These are phyloP conservation scores for Talaromyces sp. DNA, from an alignment of 2,329 filamentous ascomycete species.

Conservation along the genomic window DNA sequence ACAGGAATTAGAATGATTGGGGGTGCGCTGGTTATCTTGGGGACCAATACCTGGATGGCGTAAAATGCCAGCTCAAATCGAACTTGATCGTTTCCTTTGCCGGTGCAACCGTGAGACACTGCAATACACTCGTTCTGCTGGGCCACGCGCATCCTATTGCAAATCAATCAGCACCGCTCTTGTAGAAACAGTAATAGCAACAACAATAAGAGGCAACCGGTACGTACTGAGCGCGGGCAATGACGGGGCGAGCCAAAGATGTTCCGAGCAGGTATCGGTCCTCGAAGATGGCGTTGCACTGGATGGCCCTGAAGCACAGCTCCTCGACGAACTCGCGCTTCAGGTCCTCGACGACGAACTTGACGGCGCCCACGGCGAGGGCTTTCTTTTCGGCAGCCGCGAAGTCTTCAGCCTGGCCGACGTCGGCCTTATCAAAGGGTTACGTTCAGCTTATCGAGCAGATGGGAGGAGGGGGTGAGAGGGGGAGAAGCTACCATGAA, in stretches of 20 bases:
- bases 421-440: conserved; percentile 48
- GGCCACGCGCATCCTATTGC: conserved; percentile 23
- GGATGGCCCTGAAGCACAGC: conserved; percentile 70
- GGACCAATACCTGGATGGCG: conserved; percentile 30
- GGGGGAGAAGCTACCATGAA: conserved; percentile 33
- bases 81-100: conserved; percentile 46
- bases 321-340: conserved; percentile 73
- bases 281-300: conserved; percentile 66
- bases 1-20: neutral
- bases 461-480: neutral
- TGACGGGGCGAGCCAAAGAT: conserved; percentile 42
- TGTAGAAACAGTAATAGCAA: neutral
- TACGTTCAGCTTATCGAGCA: neutral
- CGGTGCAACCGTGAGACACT: conserved; percentile 43
- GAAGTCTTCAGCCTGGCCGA: conserved; percentile 64
- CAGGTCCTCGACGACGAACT: conserved; percentile 60
- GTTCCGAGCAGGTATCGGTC: conserved; percentile 43
- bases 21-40: neutral
- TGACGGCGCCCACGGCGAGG: conserved; percentile 60
- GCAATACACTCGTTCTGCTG: conserved; percentile 39
- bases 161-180: neutral
- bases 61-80: conserved; percentile 48
- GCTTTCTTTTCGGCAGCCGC: conserved; percentile 69
- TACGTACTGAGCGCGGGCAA: conserved; percentile 37
- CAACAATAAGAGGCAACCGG: neutral